A percentile compares a stretch with the other conserved stretches of the same genome.
phyloP scores from a whole-genome alignment of 73 alveolate species.

The Effrenium voratum region DNA sequence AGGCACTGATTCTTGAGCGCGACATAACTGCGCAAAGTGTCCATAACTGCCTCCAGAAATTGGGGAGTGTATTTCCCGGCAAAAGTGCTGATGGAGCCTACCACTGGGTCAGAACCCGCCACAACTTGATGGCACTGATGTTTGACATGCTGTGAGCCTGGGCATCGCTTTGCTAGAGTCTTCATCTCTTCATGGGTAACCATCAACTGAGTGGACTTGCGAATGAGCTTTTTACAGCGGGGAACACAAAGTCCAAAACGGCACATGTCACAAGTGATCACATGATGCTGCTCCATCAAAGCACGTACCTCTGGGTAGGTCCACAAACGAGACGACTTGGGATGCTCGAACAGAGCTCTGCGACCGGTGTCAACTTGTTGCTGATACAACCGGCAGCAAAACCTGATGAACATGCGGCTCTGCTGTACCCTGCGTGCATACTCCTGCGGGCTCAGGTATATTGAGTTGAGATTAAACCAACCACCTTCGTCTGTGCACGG shows the following conservation, averaged over 20 bases:
- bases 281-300: not conserved
- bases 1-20: not conserved
- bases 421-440: not conserved
- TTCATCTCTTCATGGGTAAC: not conserved
- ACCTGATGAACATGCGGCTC: not conserved
- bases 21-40: not conserved
- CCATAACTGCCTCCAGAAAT: not conserved
- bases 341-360: not conserved
- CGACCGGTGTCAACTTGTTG: not conserved
- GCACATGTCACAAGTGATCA: not conserved
- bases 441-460: not conserved
- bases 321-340: not conserved
- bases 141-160: not conserved
- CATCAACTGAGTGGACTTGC: not conserved
- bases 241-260: not conserved
- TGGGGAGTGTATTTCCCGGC: not conserved
- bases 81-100: not conserved
- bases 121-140: not conserved
- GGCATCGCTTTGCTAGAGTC: not conserved
- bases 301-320: not conserved
- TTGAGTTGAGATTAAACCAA: not conserved
- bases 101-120: not conserved
- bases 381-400: not conserved
- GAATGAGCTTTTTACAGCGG: not conserved
- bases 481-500: slow-evolving; percentile 16